A percentile compares a stretch with the other conserved stretches of the same genome.
phyloP scores from a whole-genome alignment of 2,329 filamentous ascomycete genomes.

The Coniochaeta sp. region DNA sequence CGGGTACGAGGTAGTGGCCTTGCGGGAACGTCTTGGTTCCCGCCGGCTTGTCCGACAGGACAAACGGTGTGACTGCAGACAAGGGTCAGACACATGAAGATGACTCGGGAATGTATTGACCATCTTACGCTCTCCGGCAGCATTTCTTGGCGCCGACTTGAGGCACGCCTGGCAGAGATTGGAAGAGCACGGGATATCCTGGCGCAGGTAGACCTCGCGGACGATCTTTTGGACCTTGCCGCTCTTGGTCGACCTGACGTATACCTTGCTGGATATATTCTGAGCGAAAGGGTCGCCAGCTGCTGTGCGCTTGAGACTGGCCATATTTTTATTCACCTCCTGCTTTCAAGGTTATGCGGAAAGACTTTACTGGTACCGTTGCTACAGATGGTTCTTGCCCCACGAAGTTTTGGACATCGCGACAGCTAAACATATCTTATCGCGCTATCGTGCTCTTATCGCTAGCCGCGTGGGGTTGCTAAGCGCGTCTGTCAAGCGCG shows the following conservation, averaged over 20 bases:
- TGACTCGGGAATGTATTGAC: slow-evolving; percentile 2
- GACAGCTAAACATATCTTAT: background rate
- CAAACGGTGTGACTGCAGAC: slow-evolving; percentile 63
- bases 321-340: slow-evolving; percentile 45
- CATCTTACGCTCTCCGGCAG: slow-evolving; percentile 62
- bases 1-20: slow-evolving; percentile 90
- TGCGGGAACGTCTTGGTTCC: slow-evolving; percentile 75
- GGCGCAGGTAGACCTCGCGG: slow-evolving; percentile 87
- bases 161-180: slow-evolving; percentile 75
- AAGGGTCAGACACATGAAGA: slow-evolving; percentile 4
- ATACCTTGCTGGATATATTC: slow-evolving; percentile 91
- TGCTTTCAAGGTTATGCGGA: background rate
- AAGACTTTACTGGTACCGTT: background rate
- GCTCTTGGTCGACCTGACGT: slow-evolving; percentile 86
- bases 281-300: slow-evolving; percentile 48
- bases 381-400: background rate
- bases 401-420: background rate
- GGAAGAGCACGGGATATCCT: slow-evolving; percentile 96
- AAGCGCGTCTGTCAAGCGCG: background rate
- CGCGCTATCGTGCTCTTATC: background rate
- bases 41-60: slow-evolving; percentile 82
- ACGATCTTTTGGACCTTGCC: slow-evolving; percentile 99
- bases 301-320: slow-evolving; percentile 55
- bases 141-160: slow-evolving; percentile 68
- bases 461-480: background rate